phyloP scores from a whole-genome alignment of 148 eudicot genomes.

The Persicaria maculosa region DNA sequence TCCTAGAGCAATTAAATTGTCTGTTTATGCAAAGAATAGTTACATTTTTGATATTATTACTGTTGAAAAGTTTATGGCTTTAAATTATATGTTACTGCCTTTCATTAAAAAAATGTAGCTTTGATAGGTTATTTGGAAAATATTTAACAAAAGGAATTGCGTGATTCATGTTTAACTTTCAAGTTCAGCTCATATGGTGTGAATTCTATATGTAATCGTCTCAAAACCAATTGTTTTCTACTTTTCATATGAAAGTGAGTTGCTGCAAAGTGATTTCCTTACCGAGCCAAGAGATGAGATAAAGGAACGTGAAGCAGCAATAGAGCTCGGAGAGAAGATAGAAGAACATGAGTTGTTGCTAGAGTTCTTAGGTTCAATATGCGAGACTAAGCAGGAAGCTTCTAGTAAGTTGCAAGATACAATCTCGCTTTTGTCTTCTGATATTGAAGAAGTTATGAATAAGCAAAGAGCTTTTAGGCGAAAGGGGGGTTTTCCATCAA shows the following conservation, averaged over 20 bases:
- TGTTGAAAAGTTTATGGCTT: not conserved
- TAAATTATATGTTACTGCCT: not conserved
- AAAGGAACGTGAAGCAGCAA: constrained; percentile 80
- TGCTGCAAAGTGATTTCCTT: constrained; percentile 87
- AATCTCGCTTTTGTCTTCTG: constrained; percentile 70
- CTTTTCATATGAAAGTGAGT: constrained; percentile 42
- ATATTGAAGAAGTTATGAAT: constrained; percentile 63
- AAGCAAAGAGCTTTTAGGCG: constrained; percentile 41
- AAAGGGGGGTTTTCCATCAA: constrained; percentile 33
- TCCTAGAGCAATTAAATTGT: not conserved
- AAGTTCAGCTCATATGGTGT: not conserved
- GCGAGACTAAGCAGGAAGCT: constrained; percentile 69
- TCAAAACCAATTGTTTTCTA: not conserved
- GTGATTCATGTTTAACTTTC: too few species aligned
- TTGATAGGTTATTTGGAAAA: not conserved
- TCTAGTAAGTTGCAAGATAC: constrained; percentile 58
- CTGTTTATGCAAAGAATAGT: not conserved
- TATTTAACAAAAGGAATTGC: not conserved
- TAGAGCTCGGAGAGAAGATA: constrained; percentile 70
- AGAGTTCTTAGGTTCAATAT: constrained; percentile 59
- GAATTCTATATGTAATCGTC: too few species aligned
- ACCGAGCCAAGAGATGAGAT: constrained; percentile 62
- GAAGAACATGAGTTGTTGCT: constrained; percentile 84
- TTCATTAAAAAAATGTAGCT: not conserved
- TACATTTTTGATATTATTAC: not conserved